Percentiles rank a stretch among this genome's conserved stretches.
Conservation (phyloP, 1,284 basidiomycete genomes). For the Afroboletus lepidellus region DNA sequence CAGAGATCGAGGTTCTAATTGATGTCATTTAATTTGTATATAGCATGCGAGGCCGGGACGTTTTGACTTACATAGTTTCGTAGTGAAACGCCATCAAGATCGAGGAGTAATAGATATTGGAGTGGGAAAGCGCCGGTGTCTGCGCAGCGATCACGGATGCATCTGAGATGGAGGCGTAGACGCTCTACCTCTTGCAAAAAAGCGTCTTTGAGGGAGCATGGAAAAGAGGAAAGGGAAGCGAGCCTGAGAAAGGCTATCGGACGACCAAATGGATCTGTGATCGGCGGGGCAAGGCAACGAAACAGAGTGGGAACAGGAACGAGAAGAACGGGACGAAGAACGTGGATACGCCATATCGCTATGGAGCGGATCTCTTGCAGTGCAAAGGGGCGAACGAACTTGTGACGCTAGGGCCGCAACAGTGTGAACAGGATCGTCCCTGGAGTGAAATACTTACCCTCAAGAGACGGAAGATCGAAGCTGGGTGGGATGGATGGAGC, state of each 20-base stretch:
- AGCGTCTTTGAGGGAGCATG: conserved; percentile 40
- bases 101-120: conserved; percentile 71
- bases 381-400: conserved; percentile 63
- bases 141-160: conserved; percentile 42
- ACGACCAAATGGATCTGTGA: conserved; percentile 58
- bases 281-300: conserved; percentile 51
- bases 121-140: conserved; percentile 39
- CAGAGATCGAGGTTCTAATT: conserved; percentile 58
- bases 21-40: conserved; percentile 1
- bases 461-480: conserved; percentile 62
- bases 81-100: conserved; percentile 59
- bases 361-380: conserved; percentile 56
- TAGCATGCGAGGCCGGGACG: conserved; percentile 2
- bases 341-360: conserved; percentile 57
- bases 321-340: conserved; percentile 40
- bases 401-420: conserved; percentile 51
- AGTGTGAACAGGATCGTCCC: not conserved
- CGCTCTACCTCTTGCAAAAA: conserved; percentile 53
- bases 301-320: conserved; percentile 32
- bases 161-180: conserved; percentile 47
- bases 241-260: conserved; percentile 54
- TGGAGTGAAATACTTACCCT: conserved; percentile 43
- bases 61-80: conserved; percentile 54
- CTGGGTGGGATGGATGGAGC: conserved; percentile 33
- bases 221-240: conserved; percentile 36